Conservation (phyloP, 2,329 filamentous ascomycete genomes). For the Pestalotiopsis sp. region DNA sequence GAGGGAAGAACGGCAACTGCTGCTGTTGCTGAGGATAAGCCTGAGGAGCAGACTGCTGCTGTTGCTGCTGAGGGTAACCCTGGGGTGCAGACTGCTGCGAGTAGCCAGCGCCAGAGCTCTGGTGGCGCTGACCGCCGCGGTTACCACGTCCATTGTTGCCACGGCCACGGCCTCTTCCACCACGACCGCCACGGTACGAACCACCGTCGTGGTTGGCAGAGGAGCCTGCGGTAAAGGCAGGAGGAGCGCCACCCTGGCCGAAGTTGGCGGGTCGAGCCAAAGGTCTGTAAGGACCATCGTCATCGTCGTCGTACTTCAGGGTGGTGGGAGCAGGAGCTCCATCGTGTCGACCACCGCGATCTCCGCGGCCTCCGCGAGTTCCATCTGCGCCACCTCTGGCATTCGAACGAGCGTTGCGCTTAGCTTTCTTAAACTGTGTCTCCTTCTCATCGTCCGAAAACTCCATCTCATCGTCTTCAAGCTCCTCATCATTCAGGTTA, state of each 20-base stretch:
- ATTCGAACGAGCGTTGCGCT: constrained; percentile 50
- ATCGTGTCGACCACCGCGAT: constrained; percentile 38
- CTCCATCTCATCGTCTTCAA: constrained; percentile 82
- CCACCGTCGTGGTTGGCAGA: constrained; percentile 23
- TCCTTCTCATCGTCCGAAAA: constrained; percentile 98
- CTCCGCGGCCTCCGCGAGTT: constrained; percentile 32
- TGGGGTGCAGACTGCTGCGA: constrained; percentile 37
- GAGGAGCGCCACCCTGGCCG: constrained; percentile 41
- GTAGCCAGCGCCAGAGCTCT: constrained; percentile 42
- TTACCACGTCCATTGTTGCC: constrained; percentile 24
- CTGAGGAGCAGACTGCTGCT: constrained; percentile 17
- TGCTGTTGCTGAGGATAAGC: constrained; percentile 23
- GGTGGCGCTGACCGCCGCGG: constrained; percentile 39
- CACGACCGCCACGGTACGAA: constrained; percentile 41
- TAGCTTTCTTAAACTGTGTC: constrained; percentile 76
- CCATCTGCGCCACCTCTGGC: constrained; percentile 35
- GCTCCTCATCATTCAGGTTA: constrained; percentile 92
- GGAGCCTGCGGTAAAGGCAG: constrained; percentile 39
- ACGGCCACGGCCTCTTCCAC: constrained; percentile 44
- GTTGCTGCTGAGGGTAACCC: constrained; percentile 36
- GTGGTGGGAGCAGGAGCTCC: constrained; percentile 31
- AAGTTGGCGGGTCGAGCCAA: constrained; percentile 69
- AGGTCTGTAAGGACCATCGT: constrained; percentile 69
- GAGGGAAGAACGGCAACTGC: constrained; percentile 26
- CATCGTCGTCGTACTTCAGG: constrained; percentile 66